Conservation (phyloP, 2,329 filamentous ascomycete genomes). For the Penicillium sp. region DNA sequence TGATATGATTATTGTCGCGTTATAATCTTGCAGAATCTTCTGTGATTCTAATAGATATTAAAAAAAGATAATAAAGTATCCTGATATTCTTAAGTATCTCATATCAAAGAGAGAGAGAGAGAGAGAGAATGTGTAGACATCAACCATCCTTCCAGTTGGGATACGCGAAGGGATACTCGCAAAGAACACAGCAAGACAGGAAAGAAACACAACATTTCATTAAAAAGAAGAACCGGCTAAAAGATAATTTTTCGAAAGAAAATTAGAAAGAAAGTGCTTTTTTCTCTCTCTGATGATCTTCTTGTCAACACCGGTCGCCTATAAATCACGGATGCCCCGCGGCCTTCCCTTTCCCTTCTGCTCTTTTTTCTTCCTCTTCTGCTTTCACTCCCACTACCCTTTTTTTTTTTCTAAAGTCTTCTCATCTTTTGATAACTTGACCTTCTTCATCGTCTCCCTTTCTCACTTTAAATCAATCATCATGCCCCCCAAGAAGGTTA, state of each 20-base stretch:
- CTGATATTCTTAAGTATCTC: not conserved
- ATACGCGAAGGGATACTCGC: not conserved
- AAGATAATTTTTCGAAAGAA: conserved; percentile 1
- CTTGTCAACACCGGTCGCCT: conserved; percentile 44
- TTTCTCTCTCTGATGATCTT: conserved; percentile 38
- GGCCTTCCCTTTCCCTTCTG: conserved; percentile 38
- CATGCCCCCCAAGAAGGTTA: conserved; percentile 67
- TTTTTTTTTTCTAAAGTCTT: conserved; percentile 1
- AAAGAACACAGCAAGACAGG: conserved; percentile 7
- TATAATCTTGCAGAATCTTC: not conserved
- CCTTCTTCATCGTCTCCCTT: conserved; percentile 17
- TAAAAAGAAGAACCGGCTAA: not conserved
- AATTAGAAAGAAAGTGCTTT: conserved; percentile 22
- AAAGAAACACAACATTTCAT: not conserved
- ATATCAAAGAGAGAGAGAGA: not conserved
- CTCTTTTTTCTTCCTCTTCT: conserved; percentile 27
- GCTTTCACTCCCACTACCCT: conserved; percentile 11
- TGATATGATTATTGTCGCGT: not conserved
- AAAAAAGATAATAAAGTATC: not conserved
- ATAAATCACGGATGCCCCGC: conserved; percentile 47
- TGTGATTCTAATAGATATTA: not conserved
- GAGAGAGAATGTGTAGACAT: not conserved
- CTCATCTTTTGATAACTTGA: not conserved
- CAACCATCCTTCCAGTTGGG: not conserved
- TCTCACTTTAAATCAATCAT: conserved; percentile 10